Evolutionary conservation across 805 yeast genomes (phyloP).

Genomic region (Candida xyloterini): DNA sequence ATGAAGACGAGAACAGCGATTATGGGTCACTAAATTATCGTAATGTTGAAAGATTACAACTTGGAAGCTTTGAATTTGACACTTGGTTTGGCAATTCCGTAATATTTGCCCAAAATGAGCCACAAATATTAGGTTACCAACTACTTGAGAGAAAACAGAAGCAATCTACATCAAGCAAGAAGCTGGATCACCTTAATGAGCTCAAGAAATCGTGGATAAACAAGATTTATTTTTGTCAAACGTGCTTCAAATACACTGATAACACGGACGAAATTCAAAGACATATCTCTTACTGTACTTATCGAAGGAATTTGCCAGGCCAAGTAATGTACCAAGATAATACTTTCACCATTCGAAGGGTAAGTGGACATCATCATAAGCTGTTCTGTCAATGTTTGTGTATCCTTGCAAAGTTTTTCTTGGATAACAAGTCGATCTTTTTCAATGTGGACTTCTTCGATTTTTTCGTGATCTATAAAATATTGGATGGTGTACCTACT

Average conservation of each 20-base stretch:
- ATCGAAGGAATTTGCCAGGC: constrained; percentile 51
- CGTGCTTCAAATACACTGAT: constrained; percentile 80
- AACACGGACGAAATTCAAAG: constrained; percentile 38
- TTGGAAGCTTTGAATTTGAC: constrained; percentile 65
- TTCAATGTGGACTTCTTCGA: constrained; percentile 77
- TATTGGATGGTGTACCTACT: constrained; percentile 34
- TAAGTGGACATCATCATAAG: constrained; percentile 61
- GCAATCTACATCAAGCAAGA: constrained; percentile 19
- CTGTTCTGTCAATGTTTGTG: constrained; percentile 80
- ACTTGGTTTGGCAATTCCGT: constrained; percentile 92
- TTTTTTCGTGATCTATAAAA: constrained; percentile 70
- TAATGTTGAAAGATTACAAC: constrained; percentile 62
- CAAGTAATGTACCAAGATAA: constrained; percentile 63
- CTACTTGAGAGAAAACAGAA: constrained; percentile 24
- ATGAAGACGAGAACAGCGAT: constrained; percentile 34
- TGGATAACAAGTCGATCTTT: constrained; percentile 86
- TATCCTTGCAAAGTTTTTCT: constrained; percentile 79
- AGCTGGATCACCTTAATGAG: constrained; percentile 14
- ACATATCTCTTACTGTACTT: constrained; percentile 51
- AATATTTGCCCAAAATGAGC: constrained; percentile 52
- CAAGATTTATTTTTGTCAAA: constrained; percentile 67
- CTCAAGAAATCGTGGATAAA: constrained; percentile 50
- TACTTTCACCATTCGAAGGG: constrained; percentile 53
- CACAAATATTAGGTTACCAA: constrained; percentile 44
- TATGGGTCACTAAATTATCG: constrained; percentile 63